phyloP scores from a whole-genome alignment of 148 eudicot genomes.

The Drosera capensis region DNA sequence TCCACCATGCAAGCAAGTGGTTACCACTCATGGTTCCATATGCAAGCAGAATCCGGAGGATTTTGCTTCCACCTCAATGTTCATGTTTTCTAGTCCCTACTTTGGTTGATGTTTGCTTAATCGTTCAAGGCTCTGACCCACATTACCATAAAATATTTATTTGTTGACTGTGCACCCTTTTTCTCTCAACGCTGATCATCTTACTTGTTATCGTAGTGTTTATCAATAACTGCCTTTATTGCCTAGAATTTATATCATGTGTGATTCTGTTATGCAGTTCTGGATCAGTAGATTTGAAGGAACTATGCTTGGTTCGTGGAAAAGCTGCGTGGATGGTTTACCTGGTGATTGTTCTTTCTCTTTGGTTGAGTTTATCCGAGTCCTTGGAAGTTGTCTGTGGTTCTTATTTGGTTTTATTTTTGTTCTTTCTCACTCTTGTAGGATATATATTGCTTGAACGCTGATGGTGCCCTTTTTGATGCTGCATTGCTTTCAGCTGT shows the following conservation, averaged over 20 bases:
- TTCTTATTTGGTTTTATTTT: not conserved
- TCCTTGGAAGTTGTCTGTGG: not conserved
- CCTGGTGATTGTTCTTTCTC: not conserved
- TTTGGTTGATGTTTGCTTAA: no score
- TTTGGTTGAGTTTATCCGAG: not conserved
- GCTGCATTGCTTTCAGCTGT: not conserved
- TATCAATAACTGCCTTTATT: not conserved
- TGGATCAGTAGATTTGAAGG: slow-evolving; percentile 45
- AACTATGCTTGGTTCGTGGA: not conserved
- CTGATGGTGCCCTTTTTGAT: not conserved
- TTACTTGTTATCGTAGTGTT: not conserved
- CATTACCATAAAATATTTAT: no score
- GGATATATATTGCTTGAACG: not conserved
- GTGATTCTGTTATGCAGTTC: slow-evolving; percentile 29
- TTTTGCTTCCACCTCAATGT: no score
- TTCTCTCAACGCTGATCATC: not conserved
- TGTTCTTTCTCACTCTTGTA: not conserved
- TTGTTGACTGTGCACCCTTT: no score
- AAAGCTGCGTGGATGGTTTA: not conserved
- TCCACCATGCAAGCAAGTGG: no score
- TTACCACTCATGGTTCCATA: no score
- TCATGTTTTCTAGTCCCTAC: no score
- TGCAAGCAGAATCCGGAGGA: no score
- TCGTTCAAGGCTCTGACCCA: no score
- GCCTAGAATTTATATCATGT: not conserved